A percentile compares a stretch with the other conserved stretches of the same genome.
Evolutionary conservation across 2,329 filamentous ascomycete genomes (phyloP).

Genomic region (Cryphonectria radicalis): DNA sequence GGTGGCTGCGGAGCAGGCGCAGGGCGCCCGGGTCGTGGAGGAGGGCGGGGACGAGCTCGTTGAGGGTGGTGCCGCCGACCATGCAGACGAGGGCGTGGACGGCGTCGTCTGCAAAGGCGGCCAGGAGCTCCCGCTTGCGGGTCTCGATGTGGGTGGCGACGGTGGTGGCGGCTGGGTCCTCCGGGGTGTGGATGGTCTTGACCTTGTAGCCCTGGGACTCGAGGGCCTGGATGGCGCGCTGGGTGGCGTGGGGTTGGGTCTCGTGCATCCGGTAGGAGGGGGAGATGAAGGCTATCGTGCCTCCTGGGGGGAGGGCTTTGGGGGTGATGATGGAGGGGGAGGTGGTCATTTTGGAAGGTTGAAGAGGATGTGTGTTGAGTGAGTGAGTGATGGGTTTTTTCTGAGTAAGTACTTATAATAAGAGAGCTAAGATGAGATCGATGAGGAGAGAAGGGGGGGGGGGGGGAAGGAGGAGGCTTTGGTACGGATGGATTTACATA

Average conservation of each 20-base stretch:
- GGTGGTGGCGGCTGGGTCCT: conserved; percentile 29
- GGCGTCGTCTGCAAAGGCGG: conserved; percentile 42
- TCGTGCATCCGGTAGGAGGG: conserved; percentile 45
- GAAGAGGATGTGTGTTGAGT: not conserved
- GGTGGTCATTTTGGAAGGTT: not conserved
- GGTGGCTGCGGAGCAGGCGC: conserved; percentile 39
- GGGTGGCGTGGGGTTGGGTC: conserved; percentile 35
- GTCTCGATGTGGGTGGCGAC: conserved; percentile 42
- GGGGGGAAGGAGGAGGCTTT: too few relatives aligned
- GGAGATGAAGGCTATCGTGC: conserved; percentile 46
- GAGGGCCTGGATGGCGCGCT: conserved; percentile 39
- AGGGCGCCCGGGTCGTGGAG: conserved; percentile 43
- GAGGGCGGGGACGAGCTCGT: conserved; percentile 45
- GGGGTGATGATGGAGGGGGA: conserved; percentile 1
- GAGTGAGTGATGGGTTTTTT: too few relatives aligned
- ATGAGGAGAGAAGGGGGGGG: too few relatives aligned
- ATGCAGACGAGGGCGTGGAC: conserved; percentile 46
- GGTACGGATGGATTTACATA: too few relatives aligned
- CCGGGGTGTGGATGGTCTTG: conserved; percentile 38
- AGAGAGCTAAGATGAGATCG: too few relatives aligned
- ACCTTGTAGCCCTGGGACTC: conserved; percentile 41
- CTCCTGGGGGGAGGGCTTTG: conserved; percentile 38
- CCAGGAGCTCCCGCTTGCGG: conserved; percentile 43
- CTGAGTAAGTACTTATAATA: too few relatives aligned
- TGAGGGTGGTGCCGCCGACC: conserved; percentile 45